These are phyloP conservation scores for Salmacisia buchloeana DNA, from an alignment of 1,284 basidiomycete genomes.

Conservation along the genomic window DNA sequence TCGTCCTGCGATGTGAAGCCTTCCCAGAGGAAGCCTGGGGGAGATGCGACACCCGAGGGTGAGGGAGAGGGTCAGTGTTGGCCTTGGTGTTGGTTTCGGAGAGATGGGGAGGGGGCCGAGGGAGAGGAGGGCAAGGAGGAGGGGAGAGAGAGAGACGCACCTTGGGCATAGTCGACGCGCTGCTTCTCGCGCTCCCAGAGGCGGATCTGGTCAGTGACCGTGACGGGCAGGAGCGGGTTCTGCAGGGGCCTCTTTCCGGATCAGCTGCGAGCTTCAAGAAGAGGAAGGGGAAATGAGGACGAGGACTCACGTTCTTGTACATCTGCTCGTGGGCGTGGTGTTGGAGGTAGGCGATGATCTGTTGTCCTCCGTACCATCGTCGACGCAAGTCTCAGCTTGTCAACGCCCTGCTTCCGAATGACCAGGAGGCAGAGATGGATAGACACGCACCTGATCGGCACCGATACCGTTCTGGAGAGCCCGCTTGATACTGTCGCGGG, in stretches of 20 bases:
- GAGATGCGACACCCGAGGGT: no score
- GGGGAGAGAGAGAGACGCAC: no score
- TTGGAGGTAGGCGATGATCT: conserved; percentile 92
- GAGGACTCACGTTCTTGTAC: conserved; percentile 71
- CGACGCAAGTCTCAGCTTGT: no score
- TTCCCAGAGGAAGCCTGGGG: no score
- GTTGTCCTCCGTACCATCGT: no score
- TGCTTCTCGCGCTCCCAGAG: conserved; percentile 97
- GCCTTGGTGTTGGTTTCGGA: no score
- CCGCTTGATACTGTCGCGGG: conserved; percentile 87
- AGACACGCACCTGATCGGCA: conserved; percentile 80
- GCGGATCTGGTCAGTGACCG: conserved; percentile 95
- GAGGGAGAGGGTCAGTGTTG: no score
- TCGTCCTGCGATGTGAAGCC: no score
- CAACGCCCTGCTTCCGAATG: no score
- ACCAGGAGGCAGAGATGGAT: no score
- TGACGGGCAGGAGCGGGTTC: conserved; percentile 85
- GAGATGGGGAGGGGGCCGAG: no score
- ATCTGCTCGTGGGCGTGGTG: conserved; percentile 97
- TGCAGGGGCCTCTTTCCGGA: conserved; percentile 43
- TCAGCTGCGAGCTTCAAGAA: neutral
- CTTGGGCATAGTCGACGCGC: conserved; percentile 61
- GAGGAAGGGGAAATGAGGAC: neutral
- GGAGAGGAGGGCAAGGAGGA: no score
- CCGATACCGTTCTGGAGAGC: conserved; percentile 92